Percentiles rank a stretch among this genome's conserved stretches.
These are phyloP conservation scores for Chlorella variabilis DNA, from an alignment of 163 green algal species.

Conservation along the genomic window DNA sequence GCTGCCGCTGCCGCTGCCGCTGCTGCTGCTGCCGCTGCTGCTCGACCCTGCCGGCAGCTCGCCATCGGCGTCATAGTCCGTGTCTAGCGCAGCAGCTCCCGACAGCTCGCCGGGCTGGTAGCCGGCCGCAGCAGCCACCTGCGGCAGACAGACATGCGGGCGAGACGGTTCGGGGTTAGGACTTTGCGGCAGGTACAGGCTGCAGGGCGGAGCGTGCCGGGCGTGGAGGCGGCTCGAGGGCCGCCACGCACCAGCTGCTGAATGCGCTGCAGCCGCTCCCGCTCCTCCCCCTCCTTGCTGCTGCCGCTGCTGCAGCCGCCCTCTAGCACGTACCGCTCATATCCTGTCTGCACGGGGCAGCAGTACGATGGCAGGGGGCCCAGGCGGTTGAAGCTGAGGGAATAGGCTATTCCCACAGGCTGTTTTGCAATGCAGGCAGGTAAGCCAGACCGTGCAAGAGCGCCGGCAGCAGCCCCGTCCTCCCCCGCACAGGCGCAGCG, in stretches of 20 bases:
- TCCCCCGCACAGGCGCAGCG: neutral
- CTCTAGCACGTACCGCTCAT: constrained; percentile 33
- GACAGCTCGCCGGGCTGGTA: constrained; percentile 15
- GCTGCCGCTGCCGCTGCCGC: neutral
- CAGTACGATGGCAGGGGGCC: neutral
- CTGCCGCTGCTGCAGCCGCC: constrained; percentile 27
- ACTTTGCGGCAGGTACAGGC: no score
- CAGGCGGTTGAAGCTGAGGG: neutral
- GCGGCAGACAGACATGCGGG: no score
- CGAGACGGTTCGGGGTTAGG: no score
- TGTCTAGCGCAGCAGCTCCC: neutral
- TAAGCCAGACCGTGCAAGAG: no score
- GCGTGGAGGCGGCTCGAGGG: no score
- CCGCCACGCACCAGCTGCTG: constrained; percentile 28
- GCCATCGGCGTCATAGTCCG: neutral
- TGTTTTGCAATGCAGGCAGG: no score
- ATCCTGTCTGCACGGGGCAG: constrained; percentile 13
- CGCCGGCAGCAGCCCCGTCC: neutral
- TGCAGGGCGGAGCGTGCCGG: no score
- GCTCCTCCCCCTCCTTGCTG: constrained; percentile 20
- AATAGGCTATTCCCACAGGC: no score
- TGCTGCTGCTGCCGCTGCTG: constrained; percentile 3
- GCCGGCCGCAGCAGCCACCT: neutral
- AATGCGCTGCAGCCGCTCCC: constrained; percentile 31
- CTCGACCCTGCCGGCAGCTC: no score